Base-by-base conservation (phyloP, 768 basidiomycete genomes). In the Lactifluus piperatus region DNA sequence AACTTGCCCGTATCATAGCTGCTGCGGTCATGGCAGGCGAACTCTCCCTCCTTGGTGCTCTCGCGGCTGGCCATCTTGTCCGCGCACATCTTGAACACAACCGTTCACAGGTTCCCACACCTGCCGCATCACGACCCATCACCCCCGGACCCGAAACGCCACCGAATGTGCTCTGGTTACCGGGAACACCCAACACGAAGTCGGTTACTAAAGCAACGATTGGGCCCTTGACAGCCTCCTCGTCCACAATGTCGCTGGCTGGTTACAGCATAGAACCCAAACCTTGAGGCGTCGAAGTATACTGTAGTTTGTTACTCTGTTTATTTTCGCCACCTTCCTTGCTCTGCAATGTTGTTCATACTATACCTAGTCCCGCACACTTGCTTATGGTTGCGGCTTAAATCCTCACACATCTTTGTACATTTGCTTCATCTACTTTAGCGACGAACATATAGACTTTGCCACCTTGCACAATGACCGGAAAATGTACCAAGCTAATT, bases 21-120 rank as follows among this genome's bases (percentile, higher is more conserved):
- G 84, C 93, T 0, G 81, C 91, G 0, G 97, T 99, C 67, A 97
- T 98, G 93, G 95, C 97, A 2, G 97, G 97, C 36, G 97, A 99
- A 72, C 77, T 98, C 32, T 91, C 88, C 18, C 78, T 99, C 61
- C 79, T 99, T 70, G 86, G 85, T 64, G 94, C 97, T 2, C 81
- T 99, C 39, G 94, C 94, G 1, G 94, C 93, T 3, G 95, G 95
- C 0, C 94, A 97, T 68, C 80, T 98, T 62, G 93, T 98, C 68
- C 81, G 88, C 41, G 94, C 94, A 29, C 94, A 97, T 70, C 81
- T 97, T 73, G 85, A 83, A 36, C 94, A 94, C 75, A 98, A 98
- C 70, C 81, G 94, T 56, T 88, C 86, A 53, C 84, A 83, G 66
- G 79, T 85, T 18, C 86, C 83, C 57, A 95, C 94, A 0, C 93